Base-by-base conservation (phyloP, 441 rosid species). In the Melastoma candidum region DNA sequence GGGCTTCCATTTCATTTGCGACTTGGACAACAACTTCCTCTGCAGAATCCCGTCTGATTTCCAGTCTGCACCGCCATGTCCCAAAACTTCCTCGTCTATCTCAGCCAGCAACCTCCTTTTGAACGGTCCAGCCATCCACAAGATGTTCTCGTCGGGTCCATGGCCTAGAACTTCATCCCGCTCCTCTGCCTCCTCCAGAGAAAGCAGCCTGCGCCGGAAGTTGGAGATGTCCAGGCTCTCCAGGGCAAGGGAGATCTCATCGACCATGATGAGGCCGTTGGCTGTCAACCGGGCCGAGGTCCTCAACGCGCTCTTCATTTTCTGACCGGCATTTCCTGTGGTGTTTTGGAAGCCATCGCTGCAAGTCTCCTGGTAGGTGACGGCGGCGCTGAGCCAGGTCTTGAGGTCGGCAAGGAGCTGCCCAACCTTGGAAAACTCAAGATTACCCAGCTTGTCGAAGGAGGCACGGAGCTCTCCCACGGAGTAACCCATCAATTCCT, bases 301-400 rank as follows among this genome's bases (percentile, higher is more conserved):
- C 17, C 56, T 53, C 54, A 63, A 56, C 6, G 46, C 50, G 46
- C 56, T 24, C 60, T 24, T 63, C 66, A 63, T 63, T 55, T 55
- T 63, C 49, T 55, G 26, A 43, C 56, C 60, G 7, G 66, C 60
- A 17, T 47, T 27, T 47, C 61, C 46, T 0, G 61, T 49, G 26
- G 61, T 44, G 51, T 63, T 63, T 48, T 56, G 55, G 52, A 63
- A 63, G 7, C 56, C 61, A 14, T 63, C 67, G 46, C 49, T 17
- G 56, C 67, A 63, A 14, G 67, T 63, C 12, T 63, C 67, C 26
- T 63, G 61, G 44, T 49, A 56, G n/a, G 67, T 62, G 44, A 54
- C 11, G 46, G 59, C 60, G 13, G 60, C 66, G 10, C 55, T 48
- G 55, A 62, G 66, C 66, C 66, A 62, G 14, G 41, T 17, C 47